Evolutionary conservation across 768 basidiomycete genomes (phyloP), one percentile per base, ranked within the genome.

Genomic region (Rhodosporidiobolus odoratus): DNA sequence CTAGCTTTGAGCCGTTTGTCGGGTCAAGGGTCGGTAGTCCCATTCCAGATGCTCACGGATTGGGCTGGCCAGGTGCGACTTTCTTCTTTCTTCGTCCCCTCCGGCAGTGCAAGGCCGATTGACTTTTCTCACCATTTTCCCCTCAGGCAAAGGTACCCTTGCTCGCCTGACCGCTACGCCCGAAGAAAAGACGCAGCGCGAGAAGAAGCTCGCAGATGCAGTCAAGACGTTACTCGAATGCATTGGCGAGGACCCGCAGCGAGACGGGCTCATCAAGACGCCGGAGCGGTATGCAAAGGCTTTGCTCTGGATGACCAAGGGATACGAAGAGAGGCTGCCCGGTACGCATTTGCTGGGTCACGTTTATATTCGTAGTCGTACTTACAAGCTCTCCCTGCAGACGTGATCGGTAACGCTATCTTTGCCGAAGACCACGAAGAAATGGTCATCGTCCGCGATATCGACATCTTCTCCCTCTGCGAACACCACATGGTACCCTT

Each of bases 341-440:
- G 91, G 93, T 92, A 64, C 62, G 79, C 34, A n/a, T n/a, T n/a
- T n/a, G n/a, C n/a, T n/a, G n/a, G n/a, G n/a, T 57, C 27, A 8
- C 27, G 41, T 43, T 37, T 30, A 27, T 4, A n/a, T 4, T 6
- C 32, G 9, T 21, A 38, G 37, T 23, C 21, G 37, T 7, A 12
- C 5, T 6, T 21, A 32, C 54, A 23, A 5, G 35, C 54, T 35
- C 40, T 65, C 50, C 52, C 34, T 16, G 10, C 76, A 92, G 96
- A 99, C 79, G 94, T 98, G 77, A 96, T 98, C 73, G 97, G 97
- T 81, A 91, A 95, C 83, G 96, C 96, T 67, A 87, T 99, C 47
- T 99, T 99, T 79, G 89, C 92, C 53, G 96, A 99, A 80, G 92
- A 99, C 81, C 96, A 99, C 82, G 96, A 98, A 77, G 96, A 99